Evolutionary conservation across 257 asterid species (phyloP), one percentile per base, ranked within the genome.

Genomic region (Eucommia ulmoides): DNA sequence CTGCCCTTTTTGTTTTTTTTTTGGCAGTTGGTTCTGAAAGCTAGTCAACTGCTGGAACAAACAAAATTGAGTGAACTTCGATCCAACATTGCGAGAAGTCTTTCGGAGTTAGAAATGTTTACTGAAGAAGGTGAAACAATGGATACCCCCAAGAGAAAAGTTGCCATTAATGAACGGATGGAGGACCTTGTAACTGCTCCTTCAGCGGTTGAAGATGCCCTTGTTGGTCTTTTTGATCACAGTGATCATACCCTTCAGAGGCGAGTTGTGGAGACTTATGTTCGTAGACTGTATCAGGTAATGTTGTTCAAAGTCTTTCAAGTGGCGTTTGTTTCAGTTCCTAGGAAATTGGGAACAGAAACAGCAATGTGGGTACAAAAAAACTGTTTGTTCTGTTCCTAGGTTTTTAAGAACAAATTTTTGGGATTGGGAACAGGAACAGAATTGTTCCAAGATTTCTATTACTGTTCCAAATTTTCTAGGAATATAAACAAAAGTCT

Each of bases 221-320:
- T 91, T 22, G 80, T 91, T 24, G 99, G 95, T 55, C 99, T 91
- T 62, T 86, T 91, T 56, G 99, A 91, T 68, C 99, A 91, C 66
- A 74, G 95, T 58, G 99, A 91, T 69, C 99, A 86, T 64, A 91
- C 99, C 29, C 99, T 91, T 75, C 99, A 83, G 62, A 73, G 99
- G 65, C 80, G 99, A 59, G 99, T 91, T 60, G 95, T 91, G 23
- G 99, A 91, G 78, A 91, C 96, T 50, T 91, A 91, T 59, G 74
- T 91, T 52, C 94, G 94, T 54, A 75, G 99, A 58, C 67, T 91
- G 60, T 91, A 91, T 60, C 98, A 89, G 96, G 98, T 89, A 80
- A 33, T 41, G 35, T 22, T 29, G 38, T 18, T 59, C 49, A 55
- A 33, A 33, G 49, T 14, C 54, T n/a, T n/a, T n/a, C n/a, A n/a